Evolutionary conservation across 345 rosid genomes (phyloP), one percentile per base, ranked within the genome.

Genomic region (Syzygium grande): DNA sequence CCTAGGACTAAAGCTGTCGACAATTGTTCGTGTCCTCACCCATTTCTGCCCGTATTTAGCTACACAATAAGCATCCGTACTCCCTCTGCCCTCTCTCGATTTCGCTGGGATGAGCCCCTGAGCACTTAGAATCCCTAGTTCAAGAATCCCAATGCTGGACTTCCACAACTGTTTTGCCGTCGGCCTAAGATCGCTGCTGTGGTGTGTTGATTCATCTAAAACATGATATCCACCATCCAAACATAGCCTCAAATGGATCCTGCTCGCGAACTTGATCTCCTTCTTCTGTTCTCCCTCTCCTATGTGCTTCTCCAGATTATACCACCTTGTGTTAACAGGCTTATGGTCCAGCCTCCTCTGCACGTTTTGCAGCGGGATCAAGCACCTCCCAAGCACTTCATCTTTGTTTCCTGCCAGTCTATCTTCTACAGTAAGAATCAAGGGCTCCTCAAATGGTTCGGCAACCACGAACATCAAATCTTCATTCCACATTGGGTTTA

Each of bases 31-130:
- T 7, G 99, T 98, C 29, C 99, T 94, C 86, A 98, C 89, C 99
- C 99, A 98, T 90, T 98, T 98, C 92, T 96, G 99, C 21, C 99
- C 99, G 34, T 98, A 98, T 88, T 98, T 98, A 29, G 99, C 99
- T 53, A 96, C 99, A 80, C 99, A 98, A 87, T 96, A 98, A 11
- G 99, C 98, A 89, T 98, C 99, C n/a, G 99, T 96, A 68, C 96
- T 93, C 84, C 97, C 97, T 49, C 94, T 93, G 46, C 97, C 97
- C 51, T 98, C 99, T 93, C 94, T 96, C 7, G 93, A 86, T 94
- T 96, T 98, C 97, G 94, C 94, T 0, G 99, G 98, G 91, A 93
- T 93, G 87, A 98, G 87, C 52, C 99, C 98, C 2, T 96, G 98
- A 51, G 99, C 99, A 86, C 94, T 96, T 79, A 96, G 91, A 89